A percentile compares a stretch with the other conserved stretches of the same genome.
phyloP scores from a whole-genome alignment of 2,329 filamentous ascomycete genomes.

The Dactylellina leptospora region DNA sequence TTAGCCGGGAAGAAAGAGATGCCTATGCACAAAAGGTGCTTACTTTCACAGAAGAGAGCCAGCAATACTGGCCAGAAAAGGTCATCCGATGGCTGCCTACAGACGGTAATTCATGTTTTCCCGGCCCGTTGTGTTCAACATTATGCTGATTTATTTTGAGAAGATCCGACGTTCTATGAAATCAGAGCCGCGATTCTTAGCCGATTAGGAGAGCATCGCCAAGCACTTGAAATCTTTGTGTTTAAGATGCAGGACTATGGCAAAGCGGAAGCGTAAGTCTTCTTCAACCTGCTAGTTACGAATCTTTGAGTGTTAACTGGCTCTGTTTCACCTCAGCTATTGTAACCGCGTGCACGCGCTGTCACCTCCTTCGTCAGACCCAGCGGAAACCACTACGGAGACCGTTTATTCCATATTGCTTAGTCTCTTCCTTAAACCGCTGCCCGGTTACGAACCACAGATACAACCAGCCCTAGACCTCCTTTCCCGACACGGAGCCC shows the following conservation, averaged over 20 bases:
- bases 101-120: constrained; percentile 69
- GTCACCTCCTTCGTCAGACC: constrained; percentile 59
- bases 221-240: constrained; percentile 96
- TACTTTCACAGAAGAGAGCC: constrained; percentile 76
- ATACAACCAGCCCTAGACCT: constrained; percentile 78
- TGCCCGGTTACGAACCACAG: constrained; percentile 71
- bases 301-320: too few relatives aligned
- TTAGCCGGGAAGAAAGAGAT: constrained; percentile 60
- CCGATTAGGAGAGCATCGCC: constrained; percentile 94
- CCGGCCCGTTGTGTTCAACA: constrained; percentile 14
- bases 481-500: constrained; percentile 89
- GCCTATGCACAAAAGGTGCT: constrained; percentile 74
- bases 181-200: constrained; percentile 88
- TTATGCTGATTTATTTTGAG: constrained; percentile 44
- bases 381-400: constrained; percentile 59
- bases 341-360: constrained; percentile 83
- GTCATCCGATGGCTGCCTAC: constrained; percentile 80
- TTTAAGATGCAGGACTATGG: constrained; percentile 87
- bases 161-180: constrained; percentile 87
- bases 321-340: constrained; percentile 67
- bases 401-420: constrained; percentile 94
- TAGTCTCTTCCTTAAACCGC: constrained; percentile 85
- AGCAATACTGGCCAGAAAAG: constrained; percentile 80
- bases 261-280: constrained; percentile 87
- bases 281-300: constrained; percentile 53